A percentile compares a stretch with the other conserved stretches of the same genome.
Evolutionary conservation across 208 protist genomes (phyloP).

Genomic region (Leishmania tarentolae): DNA sequence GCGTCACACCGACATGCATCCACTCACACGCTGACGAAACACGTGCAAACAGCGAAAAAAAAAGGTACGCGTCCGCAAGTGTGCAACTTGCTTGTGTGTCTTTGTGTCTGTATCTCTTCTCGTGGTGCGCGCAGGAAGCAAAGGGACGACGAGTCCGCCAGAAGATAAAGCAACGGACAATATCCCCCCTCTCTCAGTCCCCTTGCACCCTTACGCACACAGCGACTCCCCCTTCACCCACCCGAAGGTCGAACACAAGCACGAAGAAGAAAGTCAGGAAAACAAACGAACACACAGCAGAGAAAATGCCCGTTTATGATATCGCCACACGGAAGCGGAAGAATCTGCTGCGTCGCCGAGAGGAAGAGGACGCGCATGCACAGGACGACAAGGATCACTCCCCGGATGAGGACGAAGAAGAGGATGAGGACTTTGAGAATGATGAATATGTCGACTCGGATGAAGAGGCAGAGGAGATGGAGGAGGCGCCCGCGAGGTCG

Average conservation of each 20-base stretch:
- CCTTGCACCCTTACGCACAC: background rate
- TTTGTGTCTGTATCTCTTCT: background rate
- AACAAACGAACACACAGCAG: background rate
- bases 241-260: background rate
- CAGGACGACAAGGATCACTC: slow-evolving; percentile 23
- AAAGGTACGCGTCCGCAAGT: background rate
- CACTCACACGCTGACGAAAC: background rate
- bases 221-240: background rate
- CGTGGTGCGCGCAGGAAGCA: background rate
- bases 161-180: background rate
- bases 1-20: background rate
- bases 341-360: slow-evolving; percentile 25
- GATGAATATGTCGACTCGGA: slow-evolving; percentile 20
- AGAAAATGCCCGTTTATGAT: slow-evolving; percentile 70
- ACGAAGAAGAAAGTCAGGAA: background rate
- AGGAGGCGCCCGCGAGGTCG: background rate
- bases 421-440: slow-evolving; percentile 7
- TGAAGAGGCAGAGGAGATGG: slow-evolving; percentile 19
- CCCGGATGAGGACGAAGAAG: background rate
- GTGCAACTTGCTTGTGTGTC: background rate
- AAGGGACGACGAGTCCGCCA: background rate
- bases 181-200: background rate
- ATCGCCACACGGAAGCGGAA: slow-evolving; percentile 64
- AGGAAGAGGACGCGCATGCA: slow-evolving; percentile 25
- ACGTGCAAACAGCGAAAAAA: background rate